Conservation (phyloP, 2,329 filamentous ascomycete species). For the Bipolaris cookei region DNA sequence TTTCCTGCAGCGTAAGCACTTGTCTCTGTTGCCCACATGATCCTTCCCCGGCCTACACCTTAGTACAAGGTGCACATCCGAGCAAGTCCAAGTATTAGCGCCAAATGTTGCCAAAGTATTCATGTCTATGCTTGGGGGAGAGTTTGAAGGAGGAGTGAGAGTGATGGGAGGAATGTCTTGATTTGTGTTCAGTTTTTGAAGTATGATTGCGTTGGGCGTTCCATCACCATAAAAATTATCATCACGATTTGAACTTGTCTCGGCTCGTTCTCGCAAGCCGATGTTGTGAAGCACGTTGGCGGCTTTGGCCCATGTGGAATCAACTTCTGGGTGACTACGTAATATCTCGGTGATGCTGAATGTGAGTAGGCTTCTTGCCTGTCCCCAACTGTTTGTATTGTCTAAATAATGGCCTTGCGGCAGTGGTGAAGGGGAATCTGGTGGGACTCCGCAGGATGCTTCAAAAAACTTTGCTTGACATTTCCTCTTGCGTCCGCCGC, state of each 20-base stretch:
- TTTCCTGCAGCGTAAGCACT: background rate
- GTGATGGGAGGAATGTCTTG: background rate
- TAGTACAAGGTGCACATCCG: background rate
- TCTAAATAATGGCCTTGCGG: too few relatives aligned
- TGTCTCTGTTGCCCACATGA: background rate
- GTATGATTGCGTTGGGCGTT: background rate
- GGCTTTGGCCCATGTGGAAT: too few relatives aligned
- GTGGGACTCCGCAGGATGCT: too few relatives aligned
- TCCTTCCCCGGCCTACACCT: background rate
- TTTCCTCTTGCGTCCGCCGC: too few relatives aligned
- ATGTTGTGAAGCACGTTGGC: too few relatives aligned
- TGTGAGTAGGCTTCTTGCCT: too few relatives aligned
- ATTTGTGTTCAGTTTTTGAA: background rate
- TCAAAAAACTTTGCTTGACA: too few relatives aligned
- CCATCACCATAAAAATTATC: background rate
- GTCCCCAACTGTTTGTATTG: too few relatives aligned
- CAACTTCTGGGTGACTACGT: too few relatives aligned
- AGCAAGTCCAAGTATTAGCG: background rate
- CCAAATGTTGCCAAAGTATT: background rate
- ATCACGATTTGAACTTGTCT: background rate
- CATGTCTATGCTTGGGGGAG: background rate
- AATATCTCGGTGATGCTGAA: too few relatives aligned
- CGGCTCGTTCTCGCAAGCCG: too few relatives aligned
- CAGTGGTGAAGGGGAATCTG: too few relatives aligned
- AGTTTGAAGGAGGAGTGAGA: background rate